Evolutionary conservation across 2,329 filamentous ascomycete genomes (phyloP).

Genomic region (Colletotrichum noveboracense): DNA sequence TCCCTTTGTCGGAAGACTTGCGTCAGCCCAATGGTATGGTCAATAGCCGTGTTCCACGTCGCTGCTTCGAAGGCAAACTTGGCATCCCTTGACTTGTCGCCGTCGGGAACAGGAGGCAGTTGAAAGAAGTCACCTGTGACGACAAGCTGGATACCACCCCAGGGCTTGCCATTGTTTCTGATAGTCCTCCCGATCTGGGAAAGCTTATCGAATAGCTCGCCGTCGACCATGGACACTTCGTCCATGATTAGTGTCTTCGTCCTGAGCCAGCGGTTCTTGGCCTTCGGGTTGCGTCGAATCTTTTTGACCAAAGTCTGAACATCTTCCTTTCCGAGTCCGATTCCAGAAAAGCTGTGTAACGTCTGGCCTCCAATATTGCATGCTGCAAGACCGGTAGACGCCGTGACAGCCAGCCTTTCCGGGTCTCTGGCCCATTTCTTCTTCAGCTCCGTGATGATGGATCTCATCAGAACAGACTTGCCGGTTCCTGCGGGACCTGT

Average conservation of each 20-base stretch:
- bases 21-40: slow-evolving; percentile 93
- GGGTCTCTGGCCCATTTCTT: slow-evolving; percentile 78
- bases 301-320: slow-evolving; percentile 84
- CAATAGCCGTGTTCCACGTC: slow-evolving; percentile 91
- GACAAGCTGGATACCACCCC: slow-evolving; percentile 94
- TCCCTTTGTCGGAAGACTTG: slow-evolving; percentile 97
- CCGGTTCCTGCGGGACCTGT: slow-evolving; percentile 96
- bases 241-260: slow-evolving; percentile 91
- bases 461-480: slow-evolving; percentile 93
- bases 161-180: slow-evolving; percentile 88
- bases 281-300: slow-evolving; percentile 86
- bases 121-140: slow-evolving; percentile 99
- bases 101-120: slow-evolving; percentile 88
- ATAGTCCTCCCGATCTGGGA: slow-evolving; percentile 85
- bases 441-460: slow-evolving; percentile 84
- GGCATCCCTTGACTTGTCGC: slow-evolving; percentile 64
- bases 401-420: slow-evolving; percentile 89
- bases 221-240: slow-evolving; percentile 98
- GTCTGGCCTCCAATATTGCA: slow-evolving; percentile 98
- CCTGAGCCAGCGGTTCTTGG: slow-evolving; percentile 85
- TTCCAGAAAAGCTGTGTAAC: slow-evolving; percentile 93
- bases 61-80: slow-evolving; percentile 94
- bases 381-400: slow-evolving; percentile 92
- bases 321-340: slow-evolving; percentile 91
- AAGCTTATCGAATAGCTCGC: slow-evolving; percentile 94